These are phyloP conservation scores for Curvularia verruculosa DNA, from an alignment of 2,329 filamentous ascomycete species.

Conservation along the genomic window DNA sequence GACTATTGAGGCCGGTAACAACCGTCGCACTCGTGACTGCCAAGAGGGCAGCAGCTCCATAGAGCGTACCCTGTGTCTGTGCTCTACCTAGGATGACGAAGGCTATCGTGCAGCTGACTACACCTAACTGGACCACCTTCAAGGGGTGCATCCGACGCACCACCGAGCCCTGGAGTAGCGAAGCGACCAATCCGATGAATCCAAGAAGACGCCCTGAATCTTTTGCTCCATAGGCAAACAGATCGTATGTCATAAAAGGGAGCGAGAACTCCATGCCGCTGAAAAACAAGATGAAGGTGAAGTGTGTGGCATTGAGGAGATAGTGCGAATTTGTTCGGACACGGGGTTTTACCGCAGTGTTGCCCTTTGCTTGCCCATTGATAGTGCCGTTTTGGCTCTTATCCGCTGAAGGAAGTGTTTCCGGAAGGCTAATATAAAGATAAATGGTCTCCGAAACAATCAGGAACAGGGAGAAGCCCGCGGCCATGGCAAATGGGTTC, in stretches of 20 bases:
- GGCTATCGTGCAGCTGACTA: slow-evolving; percentile 75
- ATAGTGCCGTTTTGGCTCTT: slow-evolving; percentile 20
- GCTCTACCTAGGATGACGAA: slow-evolving; percentile 81
- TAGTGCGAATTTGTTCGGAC: slow-evolving; percentile 79
- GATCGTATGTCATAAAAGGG: slow-evolving; percentile 95
- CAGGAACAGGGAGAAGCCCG: slow-evolving; percentile 82
- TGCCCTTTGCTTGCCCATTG: slow-evolving; percentile 28
- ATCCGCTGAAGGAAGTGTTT: slow-evolving; percentile 71
- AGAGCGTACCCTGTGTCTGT: slow-evolving; percentile 71
- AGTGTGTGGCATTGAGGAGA: slow-evolving; percentile 83
- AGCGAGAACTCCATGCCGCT: slow-evolving; percentile 98
- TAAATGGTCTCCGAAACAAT: slow-evolving; percentile 89
- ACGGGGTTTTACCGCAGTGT: slow-evolving; percentile 26
- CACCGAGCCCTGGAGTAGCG: slow-evolving; percentile 90
- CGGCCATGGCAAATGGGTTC: slow-evolving; percentile 93
- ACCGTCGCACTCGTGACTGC: slow-evolving; percentile 93
- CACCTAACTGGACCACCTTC: slow-evolving; percentile 77
- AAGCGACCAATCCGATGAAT: slow-evolving; percentile 88
- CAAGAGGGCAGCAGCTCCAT: slow-evolving; percentile 80
- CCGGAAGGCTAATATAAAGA: slow-evolving; percentile 81
- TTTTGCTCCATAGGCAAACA: slow-evolving; percentile 81
- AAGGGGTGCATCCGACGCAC: slow-evolving; percentile 84
- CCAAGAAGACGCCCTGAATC: slow-evolving; percentile 86
- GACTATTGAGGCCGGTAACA: slow-evolving; percentile 88
- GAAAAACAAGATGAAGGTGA: slow-evolving; percentile 93